Percentiles rank a stretch among this genome's conserved stretches.
phyloP scores from a whole-genome alignment of 345 rosid genomes.

The Laguncularia racemosa region DNA sequence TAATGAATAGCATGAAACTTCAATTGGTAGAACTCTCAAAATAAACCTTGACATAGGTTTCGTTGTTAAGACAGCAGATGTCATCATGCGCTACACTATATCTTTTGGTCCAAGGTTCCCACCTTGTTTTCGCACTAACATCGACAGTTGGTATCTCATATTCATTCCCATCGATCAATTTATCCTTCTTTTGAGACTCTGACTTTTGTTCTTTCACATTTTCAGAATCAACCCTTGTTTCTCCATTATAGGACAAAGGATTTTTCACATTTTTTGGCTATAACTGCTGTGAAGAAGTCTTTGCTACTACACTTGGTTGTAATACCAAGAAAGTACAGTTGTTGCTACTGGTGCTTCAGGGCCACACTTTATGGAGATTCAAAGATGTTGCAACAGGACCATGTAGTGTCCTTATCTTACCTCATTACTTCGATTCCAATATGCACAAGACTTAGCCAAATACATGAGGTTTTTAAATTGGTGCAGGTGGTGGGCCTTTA shows the following conservation, averaged over 20 bases:
- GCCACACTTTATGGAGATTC: constrained; percentile 41
- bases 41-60: constrained; percentile 96
- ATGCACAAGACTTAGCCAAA: constrained; percentile 73
- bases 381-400: constrained; percentile 38
- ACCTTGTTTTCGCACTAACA: constrained; percentile 56
- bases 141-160: constrained; percentile 18
- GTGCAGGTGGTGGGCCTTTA: no score
- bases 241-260: constrained; percentile 59
- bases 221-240: constrained; percentile 19
- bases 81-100: constrained; percentile 81
- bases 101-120: constrained; percentile 83
- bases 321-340: constrained; percentile 61
- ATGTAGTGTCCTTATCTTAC: constrained; percentile 43
- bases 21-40: constrained; percentile 79
- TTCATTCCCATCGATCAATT: constrained; percentile 16
- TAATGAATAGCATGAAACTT: constrained; percentile 87
- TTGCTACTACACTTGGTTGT: constrained; percentile 62
- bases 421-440: constrained; percentile 72
- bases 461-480: constrained; percentile 54
- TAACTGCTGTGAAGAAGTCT: constrained; percentile 56
- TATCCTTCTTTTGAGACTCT: constrained; percentile 16
- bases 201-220: constrained; percentile 22
- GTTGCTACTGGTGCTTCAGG: constrained; percentile 67
- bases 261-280: constrained; percentile 67
- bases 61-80: constrained; percentile 67